Conservation (phyloP, 768 basidiomycete genomes). For the Hericium rajendrae region DNA sequence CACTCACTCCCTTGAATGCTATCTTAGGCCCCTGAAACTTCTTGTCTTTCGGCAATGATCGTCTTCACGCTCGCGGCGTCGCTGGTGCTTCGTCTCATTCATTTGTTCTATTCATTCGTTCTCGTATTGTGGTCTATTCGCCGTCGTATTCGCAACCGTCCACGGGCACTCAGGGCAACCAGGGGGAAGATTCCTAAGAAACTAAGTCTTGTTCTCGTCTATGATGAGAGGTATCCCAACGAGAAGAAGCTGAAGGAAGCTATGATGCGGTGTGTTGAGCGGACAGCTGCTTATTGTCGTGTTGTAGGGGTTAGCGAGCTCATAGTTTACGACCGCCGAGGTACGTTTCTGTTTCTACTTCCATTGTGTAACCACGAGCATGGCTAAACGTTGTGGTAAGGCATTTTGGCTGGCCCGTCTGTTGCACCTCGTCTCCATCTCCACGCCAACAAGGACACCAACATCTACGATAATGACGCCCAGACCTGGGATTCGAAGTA, state of each 20-base stretch:
- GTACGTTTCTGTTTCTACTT: constrained; percentile 29
- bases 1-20: not conserved
- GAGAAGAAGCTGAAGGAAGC: constrained; percentile 27
- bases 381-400: not conserved
- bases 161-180: constrained; percentile 38
- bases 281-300: constrained; percentile 52
- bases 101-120: constrained; percentile 43
- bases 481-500: constrained; percentile 30
- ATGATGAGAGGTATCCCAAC: constrained; percentile 27
- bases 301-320: constrained; percentile 50
- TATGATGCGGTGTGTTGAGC: constrained; percentile 44
- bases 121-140: constrained; percentile 32
- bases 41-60: not conserved
- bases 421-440: not conserved
- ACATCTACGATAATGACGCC: constrained; percentile 30
- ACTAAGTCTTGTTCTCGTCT: constrained; percentile 53
- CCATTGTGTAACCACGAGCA: not conserved
- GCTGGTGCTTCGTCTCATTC: constrained; percentile 43
- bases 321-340: constrained; percentile 64
- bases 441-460: not conserved
- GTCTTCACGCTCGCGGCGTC: constrained; percentile 19
- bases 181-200: constrained; percentile 57
- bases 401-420: constrained; percentile 4
- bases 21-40: not conserved
- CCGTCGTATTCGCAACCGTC: constrained; percentile 27